A percentile compares a stretch with the other conserved stretches of the same genome.
Conservation (phyloP, 1,284 basidiomycete species). For the Mycena sp. region DNA sequence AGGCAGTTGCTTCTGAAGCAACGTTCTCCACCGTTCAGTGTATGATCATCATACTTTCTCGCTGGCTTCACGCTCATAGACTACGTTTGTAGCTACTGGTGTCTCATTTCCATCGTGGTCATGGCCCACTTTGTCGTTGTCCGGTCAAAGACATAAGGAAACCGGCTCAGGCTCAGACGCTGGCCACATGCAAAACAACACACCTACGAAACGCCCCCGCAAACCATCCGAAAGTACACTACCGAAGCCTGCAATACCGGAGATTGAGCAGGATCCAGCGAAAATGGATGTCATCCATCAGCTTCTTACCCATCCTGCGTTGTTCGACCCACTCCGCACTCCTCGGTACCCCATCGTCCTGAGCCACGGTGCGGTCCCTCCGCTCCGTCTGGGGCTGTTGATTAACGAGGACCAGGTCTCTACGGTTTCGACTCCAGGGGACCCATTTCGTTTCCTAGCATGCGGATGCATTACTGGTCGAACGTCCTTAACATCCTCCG, state of each 20-base stretch:
- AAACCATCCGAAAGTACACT: slow-evolving; percentile 18
- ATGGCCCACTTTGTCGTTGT: background rate
- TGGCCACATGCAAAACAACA: slow-evolving; percentile 19
- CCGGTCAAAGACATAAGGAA: slow-evolving; percentile 4
- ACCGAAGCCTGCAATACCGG: slow-evolving; percentile 25
- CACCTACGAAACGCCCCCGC: slow-evolving; percentile 21
- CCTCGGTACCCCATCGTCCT: slow-evolving; percentile 93
- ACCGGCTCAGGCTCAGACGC: slow-evolving; percentile 7
- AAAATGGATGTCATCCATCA: slow-evolving; percentile 70
- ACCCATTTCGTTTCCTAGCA: slow-evolving; percentile 76
- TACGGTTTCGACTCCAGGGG: slow-evolving; percentile 95
- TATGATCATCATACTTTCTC: background rate
- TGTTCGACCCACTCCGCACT: slow-evolving; percentile 79
- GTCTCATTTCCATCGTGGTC: slow-evolving; percentile 4
- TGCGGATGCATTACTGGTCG: slow-evolving; percentile 96
- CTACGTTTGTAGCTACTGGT: background rate
- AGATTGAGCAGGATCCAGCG: slow-evolving; percentile 30
- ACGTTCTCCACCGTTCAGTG: background rate
- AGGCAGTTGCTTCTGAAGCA: background rate
- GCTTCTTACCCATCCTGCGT: slow-evolving; percentile 75
- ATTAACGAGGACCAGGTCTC: slow-evolving; percentile 65
- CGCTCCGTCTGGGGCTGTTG: slow-evolving; percentile 10
- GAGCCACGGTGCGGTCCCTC: slow-evolving; percentile 82
- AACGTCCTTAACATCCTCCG: slow-evolving; percentile 87
- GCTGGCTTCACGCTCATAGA: too few relatives aligned